Base-by-base conservation (phyloP, 2,329 filamentous ascomycete species). In the Apiospora phragmitis region DNA sequence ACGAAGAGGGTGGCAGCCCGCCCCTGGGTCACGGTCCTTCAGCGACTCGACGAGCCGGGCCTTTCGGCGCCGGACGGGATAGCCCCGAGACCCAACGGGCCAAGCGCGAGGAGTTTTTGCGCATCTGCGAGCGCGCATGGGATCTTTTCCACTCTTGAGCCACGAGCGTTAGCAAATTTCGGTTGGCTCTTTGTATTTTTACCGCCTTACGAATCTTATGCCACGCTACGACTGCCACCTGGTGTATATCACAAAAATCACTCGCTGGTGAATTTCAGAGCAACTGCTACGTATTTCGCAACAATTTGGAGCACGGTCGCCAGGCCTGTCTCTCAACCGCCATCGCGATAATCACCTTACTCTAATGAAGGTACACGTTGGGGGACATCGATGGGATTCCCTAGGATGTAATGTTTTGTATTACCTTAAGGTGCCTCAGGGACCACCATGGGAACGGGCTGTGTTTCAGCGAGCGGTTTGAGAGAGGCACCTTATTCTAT, bases 71-170 rank as follows among this genome's bases (percentile, higher is more conserved):
- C 70, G 93, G 93, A 47, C 87, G 93, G 72, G 94, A 96, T 78
- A 95, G 91, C 74, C 94, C 93, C 9, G 94, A 96, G 76, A 94
- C 91, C 7, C 92, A 94, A 80, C 88, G 90, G 76, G 91, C 89
- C 78, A 98, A 98, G 89, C 94, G 94, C 79, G 94, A 97, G 59
- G 94, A 97, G 80, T 99, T 99, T 79, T 85, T 99, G 74, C 86
- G 89, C 70, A 84, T 98, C 67, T 98, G 95, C 80, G 91, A 94
- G 75, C 88, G 94, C 77, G 96, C 96, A 11, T 99, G 96, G 96
- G 96, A 99, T 83, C 83, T 99, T 38, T 97, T 98, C 82, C 96
- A 98, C 85, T 97, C 94, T 73, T 98, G 84, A 89, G 69, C 35
- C 55, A 62, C 32, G 55, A 62, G 55, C 14, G 65, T 47, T 24